Evolutionary conservation across 805 yeast genomes (phyloP), one percentile per base, ranked within the genome.

Genomic region (Yamadazyma takamatsuzukensis): DNA sequence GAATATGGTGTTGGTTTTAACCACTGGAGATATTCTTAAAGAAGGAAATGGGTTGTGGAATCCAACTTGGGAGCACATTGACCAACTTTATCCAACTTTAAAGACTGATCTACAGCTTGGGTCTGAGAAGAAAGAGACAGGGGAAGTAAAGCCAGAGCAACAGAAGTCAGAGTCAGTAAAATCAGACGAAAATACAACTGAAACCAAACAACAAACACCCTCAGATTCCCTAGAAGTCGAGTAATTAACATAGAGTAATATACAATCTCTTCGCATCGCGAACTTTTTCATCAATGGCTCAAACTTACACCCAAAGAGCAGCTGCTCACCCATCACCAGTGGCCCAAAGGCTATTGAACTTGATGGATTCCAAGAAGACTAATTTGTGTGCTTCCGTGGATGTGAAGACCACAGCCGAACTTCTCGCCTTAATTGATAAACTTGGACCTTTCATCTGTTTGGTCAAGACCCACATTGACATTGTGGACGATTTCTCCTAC

Each of bases 361-460:
- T 89, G 22, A 87, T 90, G 83, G 85, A 80, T 32, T 54, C 61
- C 27, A 93, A 93, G 60, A 68, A 87, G 58, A 74, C 96, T 32
- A 93, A 90, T 49, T 70, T 93, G 36, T 93, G 97, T 68, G 97
- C 97, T 8, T 88, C 97, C 7, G 76, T 90, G 10, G 99, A 93
- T 56, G 94, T 93, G 15, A 74, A 77, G 38, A 78, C 84, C 21
- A 88, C 96, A 4, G 54, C 55, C 5, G 96, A 93, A 52, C 72
- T 93, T 30, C 67, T 93, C 29, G 49, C 53, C 1, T 70, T 90
- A 32, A 72, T 83, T 14, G 97, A 90, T 34, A 70, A 70, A 34
- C 68, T 93, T 30, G 98, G 97, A 4, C 97, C 99, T 4, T 80
- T 76, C 54, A 84, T 93, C 36, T 89, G 96, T 59, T 64, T 93